These are phyloP conservation scores for Juncus effusus DNA, from an alignment of 176 grass and related monocot species.

Conservation along the genomic window DNA sequence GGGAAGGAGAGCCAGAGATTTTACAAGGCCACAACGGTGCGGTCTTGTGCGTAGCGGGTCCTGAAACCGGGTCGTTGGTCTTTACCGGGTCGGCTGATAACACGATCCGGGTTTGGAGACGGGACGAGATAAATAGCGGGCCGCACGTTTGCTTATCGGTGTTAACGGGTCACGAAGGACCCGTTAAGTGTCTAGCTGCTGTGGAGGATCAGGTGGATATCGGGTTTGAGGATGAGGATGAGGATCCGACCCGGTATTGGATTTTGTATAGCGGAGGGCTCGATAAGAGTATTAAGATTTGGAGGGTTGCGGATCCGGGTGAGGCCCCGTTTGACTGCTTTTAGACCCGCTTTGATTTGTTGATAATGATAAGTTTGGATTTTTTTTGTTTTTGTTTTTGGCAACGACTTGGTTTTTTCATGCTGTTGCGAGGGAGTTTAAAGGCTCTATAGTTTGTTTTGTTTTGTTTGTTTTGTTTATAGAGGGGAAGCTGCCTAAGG, in stretches of 20 bases:
- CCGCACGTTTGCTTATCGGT: slow-evolving; percentile 32
- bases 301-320: slow-evolving; percentile 33
- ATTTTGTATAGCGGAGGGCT: slow-evolving; percentile 62
- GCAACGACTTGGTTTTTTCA: too few species aligned
- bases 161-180: slow-evolving; percentile 39
- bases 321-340: too few species aligned
- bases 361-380: too few species aligned
- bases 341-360: too few species aligned
- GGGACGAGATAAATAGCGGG: slow-evolving; percentile 8
- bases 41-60: slow-evolving; percentile 55
- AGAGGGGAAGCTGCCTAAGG: too few species aligned
- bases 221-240: not conserved
- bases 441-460: too few species aligned
- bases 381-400: too few species aligned
- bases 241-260: slow-evolving; percentile 16
- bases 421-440: too few species aligned
- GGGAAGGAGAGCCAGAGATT: not conserved
- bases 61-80: slow-evolving; percentile 29
- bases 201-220: slow-evolving; percentile 29
- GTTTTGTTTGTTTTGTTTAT: too few species aligned
- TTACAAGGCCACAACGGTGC: slow-evolving; percentile 35
- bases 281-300: slow-evolving; percentile 56
- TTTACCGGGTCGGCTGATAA: slow-evolving; percentile 57
- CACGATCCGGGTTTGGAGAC: slow-evolving; percentile 55
- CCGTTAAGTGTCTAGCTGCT: slow-evolving; percentile 53